Conservation (phyloP, 2,329 filamentous ascomycete species). For the Diaporthe citri region DNA sequence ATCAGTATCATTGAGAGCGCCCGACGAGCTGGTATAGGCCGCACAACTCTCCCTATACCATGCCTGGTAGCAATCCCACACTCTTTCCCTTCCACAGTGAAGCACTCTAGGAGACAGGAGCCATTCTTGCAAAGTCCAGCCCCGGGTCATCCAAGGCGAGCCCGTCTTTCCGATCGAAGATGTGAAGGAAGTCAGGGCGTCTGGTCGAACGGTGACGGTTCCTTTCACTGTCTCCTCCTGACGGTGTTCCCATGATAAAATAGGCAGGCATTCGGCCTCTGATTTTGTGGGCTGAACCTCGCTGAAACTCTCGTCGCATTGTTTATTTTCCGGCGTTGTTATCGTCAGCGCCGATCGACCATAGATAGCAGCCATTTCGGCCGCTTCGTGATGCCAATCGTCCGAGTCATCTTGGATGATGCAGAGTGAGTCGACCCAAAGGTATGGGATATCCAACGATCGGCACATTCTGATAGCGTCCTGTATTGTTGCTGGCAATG, state of each 20-base stretch:
- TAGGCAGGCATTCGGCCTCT: neutral
- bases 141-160: neutral
- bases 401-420: neutral
- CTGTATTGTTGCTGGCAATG: neutral
- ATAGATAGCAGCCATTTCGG: neutral
- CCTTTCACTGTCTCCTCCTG: neutral
- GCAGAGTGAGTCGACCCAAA: neutral
- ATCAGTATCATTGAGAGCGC: neutral
- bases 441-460: neutral
- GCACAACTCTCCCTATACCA: neutral
- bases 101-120: neutral
- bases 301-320: neutral
- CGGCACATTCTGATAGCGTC: neutral
- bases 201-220: neutral
- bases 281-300: fast-evolving
- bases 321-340: neutral
- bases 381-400: neutral
- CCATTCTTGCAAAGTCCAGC: neutral
- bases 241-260: neutral
- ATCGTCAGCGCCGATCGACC: neutral
- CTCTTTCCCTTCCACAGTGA: neutral
- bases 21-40: too few relatives aligned
- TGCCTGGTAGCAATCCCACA: constrained; percentile 6
- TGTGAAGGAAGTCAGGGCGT: too few relatives aligned
- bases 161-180: neutral